phyloP scores from a whole-genome alignment of 768 basidiomycete species.

The Mycena galericulata region DNA sequence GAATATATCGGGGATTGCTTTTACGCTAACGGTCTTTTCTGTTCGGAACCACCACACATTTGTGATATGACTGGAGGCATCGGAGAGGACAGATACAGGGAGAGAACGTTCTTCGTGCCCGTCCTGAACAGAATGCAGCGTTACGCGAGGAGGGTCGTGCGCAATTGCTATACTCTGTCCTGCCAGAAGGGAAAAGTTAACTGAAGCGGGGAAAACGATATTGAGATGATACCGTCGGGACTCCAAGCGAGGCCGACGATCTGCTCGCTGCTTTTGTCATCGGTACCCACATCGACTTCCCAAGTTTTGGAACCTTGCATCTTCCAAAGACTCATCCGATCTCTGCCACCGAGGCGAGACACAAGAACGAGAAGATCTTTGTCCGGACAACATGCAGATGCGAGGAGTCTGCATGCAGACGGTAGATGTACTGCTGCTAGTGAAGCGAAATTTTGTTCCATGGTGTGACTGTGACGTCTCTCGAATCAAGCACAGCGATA shows the following conservation, averaged over 20 bases:
- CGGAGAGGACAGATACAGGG: conserved; percentile 45
- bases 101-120: conserved; percentile 68
- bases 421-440: conserved; percentile 70
- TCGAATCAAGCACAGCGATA: too few relatives aligned
- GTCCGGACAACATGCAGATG: conserved; percentile 84
- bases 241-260: conserved; percentile 81
- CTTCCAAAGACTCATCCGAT: conserved; percentile 84
- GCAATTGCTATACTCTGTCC: conserved; percentile 80
- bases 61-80: conserved; percentile 47
- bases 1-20: conserved; percentile 81
- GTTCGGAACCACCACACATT: conserved; percentile 83
- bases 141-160: conserved; percentile 75
- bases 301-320: conserved; percentile 84
- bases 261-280: conserved; percentile 57
- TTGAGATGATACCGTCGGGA: conserved; percentile 71
- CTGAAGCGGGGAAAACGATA: conserved; percentile 23
- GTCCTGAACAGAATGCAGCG: conserved; percentile 84
- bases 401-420: conserved; percentile 66
- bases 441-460: conserved; percentile 62
- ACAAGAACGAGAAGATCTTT: conserved; percentile 82
- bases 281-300: conserved; percentile 76
- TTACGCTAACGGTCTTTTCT: conserved; percentile 51
- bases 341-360: conserved; percentile 73
- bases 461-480: too few relatives aligned
- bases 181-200: conserved; percentile 39